These are phyloP conservation scores for Tilletia setariae DNA, from an alignment of 1,284 basidiomycete species.

Conservation along the genomic window DNA sequence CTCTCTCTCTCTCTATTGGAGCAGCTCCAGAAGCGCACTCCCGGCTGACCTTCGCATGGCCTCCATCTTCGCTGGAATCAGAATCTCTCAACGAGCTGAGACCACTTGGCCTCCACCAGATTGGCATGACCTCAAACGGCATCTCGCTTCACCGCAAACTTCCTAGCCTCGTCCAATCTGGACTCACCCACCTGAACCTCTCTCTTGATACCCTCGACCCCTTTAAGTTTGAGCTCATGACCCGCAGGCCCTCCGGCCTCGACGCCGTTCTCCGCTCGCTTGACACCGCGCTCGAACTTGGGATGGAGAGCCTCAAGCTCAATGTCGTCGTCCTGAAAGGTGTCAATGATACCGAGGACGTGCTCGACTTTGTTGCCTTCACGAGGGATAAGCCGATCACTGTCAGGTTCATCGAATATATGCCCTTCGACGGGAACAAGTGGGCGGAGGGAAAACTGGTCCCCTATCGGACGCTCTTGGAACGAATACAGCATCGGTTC, in stretches of 20 bases:
- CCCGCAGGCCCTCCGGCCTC: constrained; percentile 64
- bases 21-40: no score
- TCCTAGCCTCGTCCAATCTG: constrained; percentile 66
- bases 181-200: constrained; percentile 73
- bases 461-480: constrained; percentile 34
- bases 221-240: constrained; percentile 81
- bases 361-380: constrained; percentile 73
- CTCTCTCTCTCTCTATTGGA: no score
- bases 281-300: constrained; percentile 62
- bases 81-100: constrained; percentile 30
- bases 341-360: constrained; percentile 69
- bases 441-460: constrained; percentile 81
- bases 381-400: constrained; percentile 66
- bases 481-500: constrained; percentile 28
- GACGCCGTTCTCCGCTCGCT: constrained; percentile 70
- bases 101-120: constrained; percentile 66
- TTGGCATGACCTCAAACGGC: constrained; percentile 84
- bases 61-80: neutral
- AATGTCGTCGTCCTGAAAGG: constrained; percentile 79
- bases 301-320: constrained; percentile 65
- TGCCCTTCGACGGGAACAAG: constrained; percentile 80
- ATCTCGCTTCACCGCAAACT: constrained; percentile 71
- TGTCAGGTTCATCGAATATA: constrained; percentile 84
- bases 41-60: neutral
- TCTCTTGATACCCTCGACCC: constrained; percentile 77